Base-by-base conservation (phyloP, 495 filamentous ascomycete genomes). In the Pyrenopolyporus hunteri region DNA sequence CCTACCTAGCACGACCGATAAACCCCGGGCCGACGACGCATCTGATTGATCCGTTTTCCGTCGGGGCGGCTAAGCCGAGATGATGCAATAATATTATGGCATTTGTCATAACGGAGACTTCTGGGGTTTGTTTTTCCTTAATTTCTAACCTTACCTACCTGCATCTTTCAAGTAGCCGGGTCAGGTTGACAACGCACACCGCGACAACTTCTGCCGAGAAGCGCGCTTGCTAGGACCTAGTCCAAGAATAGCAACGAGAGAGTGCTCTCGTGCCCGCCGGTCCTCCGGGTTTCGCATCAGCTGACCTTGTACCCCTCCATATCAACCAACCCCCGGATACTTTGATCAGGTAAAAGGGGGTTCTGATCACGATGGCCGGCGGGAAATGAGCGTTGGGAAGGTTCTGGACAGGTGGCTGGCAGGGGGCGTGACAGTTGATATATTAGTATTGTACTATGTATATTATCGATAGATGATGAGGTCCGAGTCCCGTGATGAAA, bases 401-500 rank as follows among this genome's bases (percentile, higher is more conserved):
- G 6, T 48, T 55, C n/a, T 56, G 25, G 36, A 33, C 54, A 58
- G 53, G 48, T 64, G 53, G 53, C 42, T 43, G 42, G 35, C 48
- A 35, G 28, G 36, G 36, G 46, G 59, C 39, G 51, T 63, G 59
- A 63, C 46, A 23, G 37, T 19, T 43, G 36, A 40, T 63, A 57
- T 40, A 64, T 57, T 57, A 64, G 29, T 26, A n/a, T n/a, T n/a
- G n/a, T n/a, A n/a, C n/a, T n/a, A n/a, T n/a, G 51, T 63, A 1
- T 6, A 31, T 31, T 4, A n/a, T 26, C 28, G 42, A 13, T 28
- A 13, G 49, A 59, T 59, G 61, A 59, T 50, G 22, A 50, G 10
- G 10, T n/a, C n/a, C 4, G 47, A 53, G 32, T 64, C 61, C 55
- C 49, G 61, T 64, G 61, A 59, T 45, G 61, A 59, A 59, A 59